These are phyloP conservation scores for Amylocarpus encephaloides DNA, from an alignment of 2,329 filamentous ascomycete species.

Conservation along the genomic window DNA sequence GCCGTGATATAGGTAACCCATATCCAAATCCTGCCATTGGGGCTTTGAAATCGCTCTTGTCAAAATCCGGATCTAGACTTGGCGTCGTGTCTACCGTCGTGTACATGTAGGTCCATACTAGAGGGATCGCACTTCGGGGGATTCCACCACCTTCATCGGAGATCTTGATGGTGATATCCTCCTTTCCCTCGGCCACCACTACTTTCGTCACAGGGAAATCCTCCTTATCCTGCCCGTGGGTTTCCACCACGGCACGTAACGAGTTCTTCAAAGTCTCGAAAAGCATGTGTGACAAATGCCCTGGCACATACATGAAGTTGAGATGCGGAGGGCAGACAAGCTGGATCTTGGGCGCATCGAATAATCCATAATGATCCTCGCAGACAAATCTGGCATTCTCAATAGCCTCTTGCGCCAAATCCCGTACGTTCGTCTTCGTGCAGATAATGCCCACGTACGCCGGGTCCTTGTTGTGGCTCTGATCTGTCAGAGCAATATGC, in stretches of 20 bases:
- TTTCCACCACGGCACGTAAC: conserved; percentile 90
- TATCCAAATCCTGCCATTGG: conserved; percentile 99
- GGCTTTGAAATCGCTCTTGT: conserved; percentile 98
- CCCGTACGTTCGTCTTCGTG: conserved; percentile 93
- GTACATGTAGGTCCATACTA: conserved; percentile 99
- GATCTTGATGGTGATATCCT: conserved; percentile 99
- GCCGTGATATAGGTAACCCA: conserved; percentile 82
- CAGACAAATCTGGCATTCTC: conserved; percentile 99
- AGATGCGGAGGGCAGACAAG: conserved; percentile 91
- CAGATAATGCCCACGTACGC: conserved; percentile 98
- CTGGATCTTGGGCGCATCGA: conserved; percentile 93
- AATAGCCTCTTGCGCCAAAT: conserved; percentile 93
- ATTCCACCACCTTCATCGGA: conserved; percentile 96
- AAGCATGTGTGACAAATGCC: conserved; percentile 98
- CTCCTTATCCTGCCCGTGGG: conserved; percentile 88
- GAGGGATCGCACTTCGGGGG: conserved; percentile 81
- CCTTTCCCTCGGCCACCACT: conserved; percentile 93
- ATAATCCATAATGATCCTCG: conserved; percentile 96
- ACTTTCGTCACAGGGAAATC: conserved; percentile 96
- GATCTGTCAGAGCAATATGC: conserved; percentile 93
- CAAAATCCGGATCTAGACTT: conserved; percentile 91
- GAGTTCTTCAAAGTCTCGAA: conserved; percentile 99
- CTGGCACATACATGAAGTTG: conserved; percentile 99
- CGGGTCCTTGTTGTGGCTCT: conserved; percentile 80
- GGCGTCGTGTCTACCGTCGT: conserved; percentile 96